These are phyloP conservation scores for Coemansia nantahalensis DNA, from an alignment of 192 early-diverging fungal species.

Conservation along the genomic window DNA sequence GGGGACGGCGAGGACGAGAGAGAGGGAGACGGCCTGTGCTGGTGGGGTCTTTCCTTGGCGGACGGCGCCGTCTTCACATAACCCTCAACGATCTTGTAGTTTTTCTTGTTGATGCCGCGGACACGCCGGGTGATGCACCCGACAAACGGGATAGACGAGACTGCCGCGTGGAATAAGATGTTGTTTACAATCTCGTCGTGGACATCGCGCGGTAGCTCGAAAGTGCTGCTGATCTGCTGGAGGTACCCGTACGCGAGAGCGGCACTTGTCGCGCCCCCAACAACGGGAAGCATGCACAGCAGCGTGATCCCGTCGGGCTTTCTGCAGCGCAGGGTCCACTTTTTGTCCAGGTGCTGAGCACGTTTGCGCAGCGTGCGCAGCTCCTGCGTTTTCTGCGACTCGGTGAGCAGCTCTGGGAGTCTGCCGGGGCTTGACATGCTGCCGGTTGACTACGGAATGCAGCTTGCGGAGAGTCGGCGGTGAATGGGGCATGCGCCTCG, in stretches of 20 bases:
- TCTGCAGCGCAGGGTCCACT: slow-evolving; percentile 24
- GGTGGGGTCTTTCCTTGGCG: too few relatives aligned
- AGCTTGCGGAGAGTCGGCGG: too few relatives aligned
- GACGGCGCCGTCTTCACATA: slow-evolving; percentile 19
- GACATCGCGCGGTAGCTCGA: slow-evolving; percentile 14
- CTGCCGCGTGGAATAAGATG: slow-evolving; percentile 17
- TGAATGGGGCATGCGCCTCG: too few relatives aligned
- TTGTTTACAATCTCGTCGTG: slow-evolving; percentile 20
- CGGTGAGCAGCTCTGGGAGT: not conserved
- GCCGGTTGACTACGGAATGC: too few relatives aligned
- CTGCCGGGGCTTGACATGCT: not conserved
- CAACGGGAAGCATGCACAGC: slow-evolving; percentile 26
- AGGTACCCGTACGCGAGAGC: slow-evolving; percentile 26
- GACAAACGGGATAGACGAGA: slow-evolving; percentile 25
- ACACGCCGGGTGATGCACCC: slow-evolving; percentile 40
- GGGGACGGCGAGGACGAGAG: too few relatives aligned
- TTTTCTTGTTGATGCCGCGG: slow-evolving; percentile 33
- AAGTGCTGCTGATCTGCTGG: slow-evolving; percentile 15
- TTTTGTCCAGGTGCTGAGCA: slow-evolving; percentile 32
- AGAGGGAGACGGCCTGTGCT: not conserved
- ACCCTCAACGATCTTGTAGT: slow-evolving; percentile 24
- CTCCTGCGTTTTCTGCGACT: slow-evolving; percentile 17
- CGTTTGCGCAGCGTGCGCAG: slow-evolving; percentile 25
- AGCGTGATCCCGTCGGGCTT: slow-evolving; percentile 35
- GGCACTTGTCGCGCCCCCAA: slow-evolving; percentile 27